Conservation (phyloP, 768 basidiomycete genomes). For the Glaciozyma martinii region DNA sequence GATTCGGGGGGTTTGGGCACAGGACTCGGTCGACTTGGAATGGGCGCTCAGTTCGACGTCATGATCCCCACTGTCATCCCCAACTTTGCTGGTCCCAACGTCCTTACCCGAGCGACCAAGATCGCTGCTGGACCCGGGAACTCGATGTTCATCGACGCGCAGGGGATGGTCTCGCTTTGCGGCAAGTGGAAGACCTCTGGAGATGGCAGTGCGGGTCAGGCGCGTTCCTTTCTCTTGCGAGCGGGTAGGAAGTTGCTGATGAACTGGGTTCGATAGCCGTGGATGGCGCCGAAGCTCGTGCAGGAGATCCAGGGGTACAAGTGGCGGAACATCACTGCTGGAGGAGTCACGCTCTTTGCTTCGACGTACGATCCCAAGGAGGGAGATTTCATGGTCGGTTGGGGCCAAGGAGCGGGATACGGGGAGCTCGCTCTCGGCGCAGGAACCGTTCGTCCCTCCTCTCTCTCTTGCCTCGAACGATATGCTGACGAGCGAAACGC, state of each 20-base stretch:
- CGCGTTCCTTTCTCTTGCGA: neutral
- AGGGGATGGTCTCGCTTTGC: conserved; percentile 51
- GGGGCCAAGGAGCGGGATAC: conserved; percentile 39
- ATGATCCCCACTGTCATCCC: conserved; percentile 75
- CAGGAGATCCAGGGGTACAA: conserved; percentile 60
- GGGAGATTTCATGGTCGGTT: conserved; percentile 58
- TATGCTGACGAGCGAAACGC: neutral
- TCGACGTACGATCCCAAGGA: conserved; percentile 65
- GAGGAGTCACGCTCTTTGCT: conserved; percentile 79
- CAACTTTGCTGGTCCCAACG: conserved; percentile 66
- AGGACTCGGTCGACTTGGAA: conserved; percentile 74
- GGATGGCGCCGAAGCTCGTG: conserved; percentile 27
- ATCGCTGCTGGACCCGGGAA: conserved; percentile 74
- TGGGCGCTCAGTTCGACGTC: conserved; percentile 73
- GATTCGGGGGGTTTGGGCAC: neutral
- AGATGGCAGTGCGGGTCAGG: conserved; percentile 52
- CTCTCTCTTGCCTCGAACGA: too few relatives aligned
- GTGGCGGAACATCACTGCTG: conserved; percentile 57
- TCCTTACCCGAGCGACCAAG: conserved; percentile 51
- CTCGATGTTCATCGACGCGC: conserved; percentile 72
- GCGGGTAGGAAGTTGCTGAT: neutral
- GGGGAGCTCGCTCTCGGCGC: conserved; percentile 73
- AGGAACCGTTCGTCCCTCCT: conserved; percentile 33
- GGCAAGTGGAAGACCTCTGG: conserved; percentile 88
- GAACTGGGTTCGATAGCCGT: conserved; percentile 9